Conservation (phyloP, 352 stramenopile species). For the Pythium plurisporium region DNA sequence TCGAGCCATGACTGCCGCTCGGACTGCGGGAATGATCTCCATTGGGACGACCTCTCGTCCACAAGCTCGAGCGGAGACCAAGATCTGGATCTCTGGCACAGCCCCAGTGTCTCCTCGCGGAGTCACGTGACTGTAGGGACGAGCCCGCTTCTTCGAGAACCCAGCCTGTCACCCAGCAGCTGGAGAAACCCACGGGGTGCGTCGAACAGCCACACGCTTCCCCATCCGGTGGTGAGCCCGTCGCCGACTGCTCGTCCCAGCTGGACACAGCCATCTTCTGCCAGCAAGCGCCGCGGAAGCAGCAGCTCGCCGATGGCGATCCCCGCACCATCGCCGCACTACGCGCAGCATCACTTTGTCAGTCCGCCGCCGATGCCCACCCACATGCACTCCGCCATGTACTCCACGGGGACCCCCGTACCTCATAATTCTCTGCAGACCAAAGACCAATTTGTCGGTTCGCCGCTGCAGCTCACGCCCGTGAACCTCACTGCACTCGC, state of each 20-base stretch:
- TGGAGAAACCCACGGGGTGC: constrained; percentile 12
- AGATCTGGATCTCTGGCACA: constrained; percentile 12
- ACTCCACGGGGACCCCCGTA: not conserved
- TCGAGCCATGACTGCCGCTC: constrained; percentile 23
- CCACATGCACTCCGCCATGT: not conserved
- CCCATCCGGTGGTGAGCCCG: constrained; percentile 4
- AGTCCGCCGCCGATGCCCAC: not conserved
- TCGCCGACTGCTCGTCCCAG: constrained; percentile 8
- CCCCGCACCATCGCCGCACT: not conserved
- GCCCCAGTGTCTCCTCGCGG: not conserved
- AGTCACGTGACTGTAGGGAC: constrained; percentile 12
- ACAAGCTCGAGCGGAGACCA: constrained; percentile 19
- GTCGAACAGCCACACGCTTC: constrained; percentile 10
- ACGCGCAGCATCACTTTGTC: not conserved
- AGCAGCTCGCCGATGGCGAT: not conserved
- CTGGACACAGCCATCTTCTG: constrained; percentile 1
- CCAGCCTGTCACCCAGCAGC: too few relatives aligned
- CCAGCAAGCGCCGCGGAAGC: not conserved
- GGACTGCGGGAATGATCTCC: constrained; percentile 21
- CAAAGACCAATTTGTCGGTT: constrained; percentile 11
- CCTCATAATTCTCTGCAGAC: not conserved
- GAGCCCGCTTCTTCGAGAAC: constrained; percentile 6
- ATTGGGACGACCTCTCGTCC: constrained; percentile 25
- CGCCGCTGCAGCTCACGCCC: constrained; percentile 19
- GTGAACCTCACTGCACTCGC: constrained; percentile 21